Evolutionary conservation across 2,329 filamentous ascomycete species (phyloP), one percentile per base, ranked within the genome.

Genomic region (Helotiales sp.): DNA sequence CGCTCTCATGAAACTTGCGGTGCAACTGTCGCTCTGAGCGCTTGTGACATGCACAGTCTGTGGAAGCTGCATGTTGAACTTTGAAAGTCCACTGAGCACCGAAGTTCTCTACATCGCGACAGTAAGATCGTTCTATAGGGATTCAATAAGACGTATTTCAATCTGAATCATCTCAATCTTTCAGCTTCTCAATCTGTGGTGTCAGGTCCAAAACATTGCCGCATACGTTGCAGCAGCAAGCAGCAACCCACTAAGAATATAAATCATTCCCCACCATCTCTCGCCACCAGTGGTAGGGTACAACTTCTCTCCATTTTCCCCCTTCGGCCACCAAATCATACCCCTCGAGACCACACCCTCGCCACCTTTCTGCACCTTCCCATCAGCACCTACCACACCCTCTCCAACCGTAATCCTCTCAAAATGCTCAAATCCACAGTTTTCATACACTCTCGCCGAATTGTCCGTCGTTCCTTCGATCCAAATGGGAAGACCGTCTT

Each of bases 321-420:
- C 64, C 32, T 66, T 55, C 6, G 65, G 66, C 61, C 68, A 63
- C 71, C 71, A 74, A 49, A 72, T 50, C 72, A 74, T 73, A 1
- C 49, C 71, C 67, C 71, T 71, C 28, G 69, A 61, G 24, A 47
- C 63, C 11, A 72, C 59, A 3, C 72, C 71, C 15, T 63, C 67
- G 2, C 70, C 69, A 22, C 65, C 71, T 17, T 59, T 43, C 37
- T 61, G 40, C 10, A 20, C 2, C 34, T 52, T 28, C 30, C 72
- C 71, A 52, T 64, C 63, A 20, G 37, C 45, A 32, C 47, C 65
- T 7, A 60, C 66, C n/a, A 67, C 68, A 4, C 66, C 72, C 45
- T 70, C 65, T 3, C 71, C 72, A 11, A 73, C 3, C 13, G 64
- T 45, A 17, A 71, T 63, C 28, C 66, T 61, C 10, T 69, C 70